Percentiles rank a stretch among this genome's conserved stretches.
Conservation (phyloP, 2,329 filamentous ascomycete genomes). For the Podosphaera xanthii region DNA sequence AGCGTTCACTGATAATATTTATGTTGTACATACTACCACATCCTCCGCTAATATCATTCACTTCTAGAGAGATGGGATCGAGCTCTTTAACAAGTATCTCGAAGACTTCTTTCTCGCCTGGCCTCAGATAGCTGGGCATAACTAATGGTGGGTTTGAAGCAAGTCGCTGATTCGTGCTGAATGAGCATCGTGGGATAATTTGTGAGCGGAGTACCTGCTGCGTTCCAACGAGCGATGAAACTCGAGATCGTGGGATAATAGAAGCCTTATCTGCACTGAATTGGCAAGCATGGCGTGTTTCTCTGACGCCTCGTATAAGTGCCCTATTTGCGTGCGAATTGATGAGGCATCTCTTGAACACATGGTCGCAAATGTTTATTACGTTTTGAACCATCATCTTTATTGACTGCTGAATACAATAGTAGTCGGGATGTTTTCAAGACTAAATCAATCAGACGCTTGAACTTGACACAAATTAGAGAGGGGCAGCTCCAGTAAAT, state of each 20-base stretch:
- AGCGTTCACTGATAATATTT: conserved; percentile 48
- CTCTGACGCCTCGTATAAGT: too few species aligned
- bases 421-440: too few species aligned
- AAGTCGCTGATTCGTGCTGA: not conserved
- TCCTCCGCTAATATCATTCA: conserved; percentile 62
- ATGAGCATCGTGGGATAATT: not conserved
- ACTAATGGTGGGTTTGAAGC: conserved; percentile 7
- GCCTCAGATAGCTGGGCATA: conserved; percentile 28
- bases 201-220: not conserved
- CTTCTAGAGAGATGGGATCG: conserved; percentile 15
- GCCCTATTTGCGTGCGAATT: too few species aligned
- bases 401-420: too few species aligned
- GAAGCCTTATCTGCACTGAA: too few species aligned
- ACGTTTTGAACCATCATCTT: too few species aligned
- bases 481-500: too few species aligned
- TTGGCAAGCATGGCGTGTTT: too few species aligned
- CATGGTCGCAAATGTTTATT: too few species aligned
- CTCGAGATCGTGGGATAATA: not conserved
- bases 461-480: too few species aligned
- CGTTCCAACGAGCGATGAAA: not conserved
- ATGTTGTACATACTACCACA: conserved; percentile 79
- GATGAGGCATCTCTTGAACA: too few species aligned
- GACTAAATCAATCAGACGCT: too few species aligned
- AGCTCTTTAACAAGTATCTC: conserved; percentile 18
- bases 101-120: conserved; percentile 36